Percentiles rank a stretch among this genome's conserved stretches.
Conservation (phyloP, 805 yeast genomes). For the Debaryomyces hansenii region DNA sequence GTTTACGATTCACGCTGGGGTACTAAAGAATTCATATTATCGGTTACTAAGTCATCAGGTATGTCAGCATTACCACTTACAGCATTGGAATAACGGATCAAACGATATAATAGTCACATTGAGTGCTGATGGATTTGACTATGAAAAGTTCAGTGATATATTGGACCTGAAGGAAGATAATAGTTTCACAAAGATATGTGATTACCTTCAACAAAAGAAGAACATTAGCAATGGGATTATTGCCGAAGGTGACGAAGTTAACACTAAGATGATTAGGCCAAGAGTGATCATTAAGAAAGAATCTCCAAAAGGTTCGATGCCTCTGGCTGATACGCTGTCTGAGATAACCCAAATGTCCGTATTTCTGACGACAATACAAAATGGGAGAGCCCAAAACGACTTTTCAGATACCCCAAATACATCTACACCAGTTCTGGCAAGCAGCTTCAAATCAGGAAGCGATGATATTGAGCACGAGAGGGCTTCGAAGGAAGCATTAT, state of each 20-base stretch:
- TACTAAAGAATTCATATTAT: constrained; percentile 66
- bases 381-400: not conserved
- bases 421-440: not conserved
- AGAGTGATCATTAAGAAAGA: constrained; percentile 14
- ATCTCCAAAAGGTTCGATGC: not conserved
- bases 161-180: constrained; percentile 1
- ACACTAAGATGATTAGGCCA: constrained; percentile 9
- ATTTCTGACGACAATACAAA: not conserved
- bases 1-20: constrained; percentile 15
- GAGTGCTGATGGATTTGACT: constrained; percentile 11
- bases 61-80: constrained; percentile 64
- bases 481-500: constrained; percentile 34
- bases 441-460: not conserved
- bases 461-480: constrained; percentile 23
- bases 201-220: constrained; percentile 7
- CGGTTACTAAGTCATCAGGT: constrained; percentile 67
- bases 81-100: constrained; percentile 41
- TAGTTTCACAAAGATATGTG: constrained; percentile 7
- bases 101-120: constrained; percentile 24
- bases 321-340: not conserved
- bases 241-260: not conserved
- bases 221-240: not conserved
- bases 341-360: not conserved
- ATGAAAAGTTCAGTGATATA: constrained; percentile 7
- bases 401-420: not conserved